Evolutionary conservation across 2,329 filamentous ascomycete genomes (phyloP).

Genomic region (Pezicula rhizophila): DNA sequence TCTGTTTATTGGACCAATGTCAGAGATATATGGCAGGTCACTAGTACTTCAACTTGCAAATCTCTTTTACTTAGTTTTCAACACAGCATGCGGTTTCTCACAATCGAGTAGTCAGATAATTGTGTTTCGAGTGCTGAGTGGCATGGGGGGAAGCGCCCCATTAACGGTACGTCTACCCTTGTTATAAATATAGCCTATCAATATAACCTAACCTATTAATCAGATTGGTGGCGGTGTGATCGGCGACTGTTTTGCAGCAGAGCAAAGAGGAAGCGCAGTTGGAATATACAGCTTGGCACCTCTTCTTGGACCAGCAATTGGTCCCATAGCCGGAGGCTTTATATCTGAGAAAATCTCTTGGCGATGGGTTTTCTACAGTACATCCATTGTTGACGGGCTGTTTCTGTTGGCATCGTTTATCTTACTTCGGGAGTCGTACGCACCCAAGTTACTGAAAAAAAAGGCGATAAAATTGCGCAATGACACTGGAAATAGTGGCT

Average conservation of each 20-base stretch:
- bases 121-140: conserved; percentile 36
- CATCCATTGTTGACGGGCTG: conserved; percentile 34
- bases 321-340: conserved; percentile 43
- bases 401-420: conserved; percentile 35
- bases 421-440: conserved; percentile 41
- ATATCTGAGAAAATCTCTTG: conserved; percentile 38
- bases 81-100: conserved; percentile 41
- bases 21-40: conserved; percentile 40
- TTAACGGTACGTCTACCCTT: too few species aligned
- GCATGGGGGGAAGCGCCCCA: conserved; percentile 38
- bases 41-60: conserved; percentile 35
- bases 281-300: conserved; percentile 21
- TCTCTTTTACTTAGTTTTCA: conserved; percentile 46
- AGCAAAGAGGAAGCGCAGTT: conserved; percentile 37
- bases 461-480: conserved; percentile 36
- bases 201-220: too few species aligned
- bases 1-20: conserved; percentile 53
- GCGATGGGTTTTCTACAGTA: conserved; percentile 46
- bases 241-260: conserved; percentile 37
- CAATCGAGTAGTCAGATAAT: conserved; percentile 34
- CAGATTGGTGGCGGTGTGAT: conserved; percentile 35
- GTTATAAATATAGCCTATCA: too few species aligned
- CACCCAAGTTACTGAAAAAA: conserved; percentile 36
- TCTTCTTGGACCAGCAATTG: conserved; percentile 22
- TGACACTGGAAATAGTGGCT: conserved; percentile 39